These are phyloP conservation scores for Pichia nanzhaoensis DNA, from an alignment of 805 yeast genomes.

Conservation along the genomic window DNA sequence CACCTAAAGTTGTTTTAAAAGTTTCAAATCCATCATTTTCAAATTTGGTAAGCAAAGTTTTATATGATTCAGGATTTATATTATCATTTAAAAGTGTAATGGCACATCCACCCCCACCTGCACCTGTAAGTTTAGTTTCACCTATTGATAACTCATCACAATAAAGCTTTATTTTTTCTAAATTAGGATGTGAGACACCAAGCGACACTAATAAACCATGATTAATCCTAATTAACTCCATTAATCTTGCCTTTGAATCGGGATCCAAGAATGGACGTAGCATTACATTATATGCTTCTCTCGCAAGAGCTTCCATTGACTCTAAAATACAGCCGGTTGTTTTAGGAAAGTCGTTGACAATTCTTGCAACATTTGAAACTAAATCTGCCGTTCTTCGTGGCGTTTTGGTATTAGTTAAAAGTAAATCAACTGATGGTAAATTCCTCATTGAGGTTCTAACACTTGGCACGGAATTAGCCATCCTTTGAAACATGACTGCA, in stretches of 20 bases:
- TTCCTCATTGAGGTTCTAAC: conserved; percentile 61
- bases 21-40: conserved; percentile 55
- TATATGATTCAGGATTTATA: conserved; percentile 27
- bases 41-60: conserved; percentile 33
- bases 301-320: conserved; percentile 69
- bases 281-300: conserved; percentile 65
- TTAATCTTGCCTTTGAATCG: conserved; percentile 37
- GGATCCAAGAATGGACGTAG: conserved; percentile 41
- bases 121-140: conserved; percentile 91
- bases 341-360: conserved; percentile 47
- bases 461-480: conserved; percentile 47
- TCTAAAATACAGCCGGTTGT: conserved; percentile 55
- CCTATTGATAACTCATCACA: conserved; percentile 65
- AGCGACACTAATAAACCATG: conserved; percentile 81
- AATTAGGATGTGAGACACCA: conserved; percentile 90
- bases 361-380: conserved; percentile 66
- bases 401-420: conserved; percentile 79
- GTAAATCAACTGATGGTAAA: conserved; percentile 66
- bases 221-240: conserved; percentile 67
- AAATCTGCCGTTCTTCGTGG: conserved; percentile 82
- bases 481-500: conserved; percentile 82
- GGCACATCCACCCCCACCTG: conserved; percentile 99
- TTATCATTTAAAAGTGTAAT: conserved; percentile 65
- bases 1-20: conserved; percentile 78
- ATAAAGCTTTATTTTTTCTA: conserved; percentile 66